A percentile compares a stretch with the other conserved stretches of the same genome.
Conservation (phyloP, 169 alveolate species). For the Cryptosporidium sp. region DNA sequence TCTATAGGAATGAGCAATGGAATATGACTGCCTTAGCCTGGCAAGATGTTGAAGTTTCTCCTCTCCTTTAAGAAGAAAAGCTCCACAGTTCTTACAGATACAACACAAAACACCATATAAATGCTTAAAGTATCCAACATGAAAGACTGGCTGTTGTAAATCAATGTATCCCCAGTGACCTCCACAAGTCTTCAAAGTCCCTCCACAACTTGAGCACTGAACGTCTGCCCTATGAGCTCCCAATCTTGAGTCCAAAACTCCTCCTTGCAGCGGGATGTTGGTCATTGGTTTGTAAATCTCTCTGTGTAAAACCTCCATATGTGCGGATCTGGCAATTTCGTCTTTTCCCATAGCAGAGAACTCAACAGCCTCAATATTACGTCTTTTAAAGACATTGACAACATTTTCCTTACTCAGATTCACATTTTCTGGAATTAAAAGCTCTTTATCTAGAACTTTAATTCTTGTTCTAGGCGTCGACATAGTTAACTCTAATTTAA, state of each 20-base stretch:
- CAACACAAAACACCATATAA: slow-evolving; percentile 89
- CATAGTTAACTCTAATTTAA: neutral
- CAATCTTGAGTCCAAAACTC: slow-evolving; percentile 84
- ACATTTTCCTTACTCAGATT: slow-evolving; percentile 38
- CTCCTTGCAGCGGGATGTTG: slow-evolving; percentile 84
- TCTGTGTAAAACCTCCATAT: slow-evolving; percentile 82
- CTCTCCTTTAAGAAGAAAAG: slow-evolving; percentile 86
- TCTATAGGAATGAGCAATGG: slow-evolving; percentile 85
- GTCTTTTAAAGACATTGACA: slow-evolving; percentile 20
- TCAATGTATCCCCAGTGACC: slow-evolving; percentile 98
- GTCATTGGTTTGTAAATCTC: slow-evolving; percentile 83
- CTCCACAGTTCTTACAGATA: slow-evolving; percentile 94
- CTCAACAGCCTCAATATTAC: slow-evolving; percentile 82
- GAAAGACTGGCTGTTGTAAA: slow-evolving; percentile 97
- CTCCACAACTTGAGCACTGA: slow-evolving; percentile 92
- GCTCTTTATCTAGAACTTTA: slow-evolving; percentile 22
- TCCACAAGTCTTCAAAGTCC: slow-evolving; percentile 91
- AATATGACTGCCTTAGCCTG: slow-evolving; percentile 82
- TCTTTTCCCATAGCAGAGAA: slow-evolving; percentile 86
- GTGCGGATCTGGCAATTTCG: slow-evolving; percentile 83
- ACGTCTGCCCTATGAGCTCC: slow-evolving; percentile 73
- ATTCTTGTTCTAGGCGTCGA: neutral
- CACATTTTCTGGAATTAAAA: slow-evolving; percentile 24
- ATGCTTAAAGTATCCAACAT: slow-evolving; percentile 97
- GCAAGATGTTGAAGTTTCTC: slow-evolving; percentile 78